Evolutionary conservation across 106 monocot genomes (phyloP), one percentile per base, ranked within the genome.

Genomic region (Allium fistulosum): DNA sequence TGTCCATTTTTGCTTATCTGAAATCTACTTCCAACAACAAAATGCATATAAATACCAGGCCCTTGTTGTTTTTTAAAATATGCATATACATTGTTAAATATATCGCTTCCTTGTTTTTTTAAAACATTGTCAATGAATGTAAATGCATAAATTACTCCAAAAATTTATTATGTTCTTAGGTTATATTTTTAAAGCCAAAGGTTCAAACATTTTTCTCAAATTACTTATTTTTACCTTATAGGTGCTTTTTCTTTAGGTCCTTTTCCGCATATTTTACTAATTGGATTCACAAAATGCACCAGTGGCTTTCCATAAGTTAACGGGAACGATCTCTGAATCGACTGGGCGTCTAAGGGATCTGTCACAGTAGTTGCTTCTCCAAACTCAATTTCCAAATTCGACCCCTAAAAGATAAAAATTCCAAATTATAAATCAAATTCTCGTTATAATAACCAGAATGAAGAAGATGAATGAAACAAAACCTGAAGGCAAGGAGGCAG

Each of bases 401-500:
- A 15, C 15, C 13, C 13, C 53, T 55, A 6, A 55, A 12, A 15
- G 11, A 12, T 55, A 9, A 26, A 26, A 49, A 47, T 7, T 15
- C 28, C 17, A 7, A 59, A 46, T 60, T 55, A 55, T 15, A 55
- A 11, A 55, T 10, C 53, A 55, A 55, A 11, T 15, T 11, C 11
- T 55, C 53, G 53, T 55, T 2, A 12, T 55, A 55, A 55, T 6
- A 55, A 55, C 53, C 53, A 55, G 53, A 11, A 15, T 8, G 53
- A 55, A 2, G 3, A 3, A 55, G 13, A 60, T 60, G 59, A 37
- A 37, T 4, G 59, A 11, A 55, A 9, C 6, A n/a, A 22, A 11
- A 82, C 82, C 73, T 78, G 77, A 18, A 82, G 73, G 50, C 70
- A 82, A 27, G 69, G 73, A 10, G 82, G 82, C 16, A 82, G 82